Base-by-base conservation (phyloP, 495 filamentous ascomycete species). In the Daldinia concentrica region DNA sequence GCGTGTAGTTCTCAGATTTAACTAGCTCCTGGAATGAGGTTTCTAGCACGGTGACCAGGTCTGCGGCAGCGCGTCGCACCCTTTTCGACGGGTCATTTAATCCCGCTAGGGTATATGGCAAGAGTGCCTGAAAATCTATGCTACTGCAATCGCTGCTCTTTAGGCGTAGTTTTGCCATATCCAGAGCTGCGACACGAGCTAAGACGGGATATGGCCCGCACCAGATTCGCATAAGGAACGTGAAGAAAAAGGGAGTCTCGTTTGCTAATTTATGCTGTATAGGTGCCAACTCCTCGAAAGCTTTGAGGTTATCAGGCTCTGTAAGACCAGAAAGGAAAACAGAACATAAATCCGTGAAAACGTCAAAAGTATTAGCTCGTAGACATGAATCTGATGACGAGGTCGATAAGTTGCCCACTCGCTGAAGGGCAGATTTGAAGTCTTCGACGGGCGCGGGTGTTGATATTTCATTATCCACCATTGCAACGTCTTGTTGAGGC, bases 151-250 rank as follows among this genome's bases (percentile, higher is more conserved):
- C 78, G 6, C 73, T 72, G 11, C 83, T 83, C 54, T 82, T 82
- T 22, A 96, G 71, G 22, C 85, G 79, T 6, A 79, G 76, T 19
- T 85, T 86, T 26, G 89, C 83, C 55, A 84, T 81, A 37, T 86
- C 86, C 57, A 97, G 77, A 4, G 94, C 93, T 19, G 89, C 85
- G 27, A 84, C 83, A 68, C 91, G 87, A 14, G 88, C 90, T 43
- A 90, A 79, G 17, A 85, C 87, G 29, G 93, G 90, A 68, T 89
- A 89, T 14, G 85, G 83, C 0, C 90, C 87, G 62, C 90, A 92
- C 87, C 93, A 92, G 19, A 93, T 84, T 41, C 88, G 84, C 62
- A 89, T 82, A 62, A 94, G 90, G 76, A 98, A 95, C 4, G 90
- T 91, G 73, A 94, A 76, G 62, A 90, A 91, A 41, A 93, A 86